phyloP scores from a whole-genome alignment of 352 stramenopile species.

The Pseudoperonospora humuli region DNA sequence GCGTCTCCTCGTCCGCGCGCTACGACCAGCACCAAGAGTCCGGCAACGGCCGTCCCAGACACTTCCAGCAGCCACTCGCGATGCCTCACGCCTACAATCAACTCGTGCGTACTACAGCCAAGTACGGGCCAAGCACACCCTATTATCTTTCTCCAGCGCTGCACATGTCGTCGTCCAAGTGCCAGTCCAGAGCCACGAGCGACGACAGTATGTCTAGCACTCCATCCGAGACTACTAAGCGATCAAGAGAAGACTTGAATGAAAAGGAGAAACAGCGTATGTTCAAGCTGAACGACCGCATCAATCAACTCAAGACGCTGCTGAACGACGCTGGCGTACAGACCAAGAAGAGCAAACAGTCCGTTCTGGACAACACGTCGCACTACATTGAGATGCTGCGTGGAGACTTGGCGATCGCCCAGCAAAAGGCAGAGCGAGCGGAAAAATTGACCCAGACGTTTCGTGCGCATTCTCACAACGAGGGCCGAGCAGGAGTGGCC shows the following conservation, averaged over 20 bases:
- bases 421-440: slow-evolving; percentile 50
- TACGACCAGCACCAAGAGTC: slow-evolving; percentile 17
- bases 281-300: slow-evolving; percentile 86
- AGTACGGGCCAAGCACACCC: slow-evolving; percentile 36
- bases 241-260: slow-evolving; percentile 74
- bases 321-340: slow-evolving; percentile 56
- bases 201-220: slow-evolving; percentile 29
- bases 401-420: slow-evolving; percentile 45
- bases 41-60: slow-evolving; percentile 40
- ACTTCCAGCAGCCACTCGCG: slow-evolving; percentile 35
- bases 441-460: slow-evolving; percentile 47
- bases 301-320: slow-evolving; percentile 65
- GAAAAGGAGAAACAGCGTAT: slow-evolving; percentile 86
- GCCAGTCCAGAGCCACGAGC: slow-evolving; percentile 29
- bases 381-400: slow-evolving; percentile 70
- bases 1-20: slow-evolving; percentile 28
- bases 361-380: slow-evolving; percentile 54
- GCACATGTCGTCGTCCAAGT: slow-evolving; percentile 34
- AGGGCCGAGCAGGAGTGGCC: slow-evolving; percentile 9
- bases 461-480: slow-evolving; percentile 31
- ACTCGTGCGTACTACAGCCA: slow-evolving; percentile 29
- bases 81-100: slow-evolving; percentile 28
- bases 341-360: slow-evolving; percentile 82
- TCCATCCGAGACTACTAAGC: slow-evolving; percentile 35
- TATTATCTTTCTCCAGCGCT: slow-evolving; percentile 39